These are phyloP conservation scores for Ilex aquifolium DNA, from an alignment of 257 asterid genomes.

Conservation along the genomic window DNA sequence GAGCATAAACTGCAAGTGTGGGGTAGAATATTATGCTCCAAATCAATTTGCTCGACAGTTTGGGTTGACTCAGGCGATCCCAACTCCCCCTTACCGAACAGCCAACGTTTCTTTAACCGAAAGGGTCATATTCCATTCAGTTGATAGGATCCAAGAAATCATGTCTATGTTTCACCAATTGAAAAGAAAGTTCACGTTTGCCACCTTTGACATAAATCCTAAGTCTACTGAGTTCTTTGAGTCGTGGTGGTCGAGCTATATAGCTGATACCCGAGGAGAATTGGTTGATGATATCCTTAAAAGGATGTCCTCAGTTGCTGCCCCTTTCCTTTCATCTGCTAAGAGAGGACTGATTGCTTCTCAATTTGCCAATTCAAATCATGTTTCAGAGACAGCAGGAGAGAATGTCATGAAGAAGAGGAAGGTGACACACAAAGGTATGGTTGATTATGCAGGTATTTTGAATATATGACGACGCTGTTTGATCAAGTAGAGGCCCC, in stretches of 20 bases:
- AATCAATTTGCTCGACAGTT: constrained; percentile 17
- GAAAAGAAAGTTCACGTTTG: constrained; percentile 6
- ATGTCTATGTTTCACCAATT: background rate
- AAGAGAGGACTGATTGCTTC: constrained; percentile 5
- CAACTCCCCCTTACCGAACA: background rate
- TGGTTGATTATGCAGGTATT: too few species aligned
- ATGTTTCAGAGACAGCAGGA: constrained; percentile 2
- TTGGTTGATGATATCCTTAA: constrained; percentile 8
- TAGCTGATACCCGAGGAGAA: background rate
- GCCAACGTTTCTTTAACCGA: background rate
- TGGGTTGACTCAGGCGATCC: constrained; percentile 13
- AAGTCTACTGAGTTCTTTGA: constrained; percentile 3
- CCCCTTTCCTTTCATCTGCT: constrained; percentile 1
- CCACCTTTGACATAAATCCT: constrained; percentile 8
- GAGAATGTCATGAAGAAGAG: background rate
- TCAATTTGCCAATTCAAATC: background rate
- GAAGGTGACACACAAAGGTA: constrained; percentile 12
- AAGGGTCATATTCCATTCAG: too few species aligned
- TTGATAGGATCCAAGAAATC: background rate
- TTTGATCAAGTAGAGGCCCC: too few species aligned
- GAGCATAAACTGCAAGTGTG: background rate
- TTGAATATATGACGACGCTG: too few species aligned
- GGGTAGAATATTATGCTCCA: constrained; percentile 11
- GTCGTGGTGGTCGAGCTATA: constrained; percentile 17
- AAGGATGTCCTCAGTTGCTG: constrained; percentile 2